phyloP scores from a whole-genome alignment of 2,329 filamentous ascomycete species.

The Plectosphaerella sp. region DNA sequence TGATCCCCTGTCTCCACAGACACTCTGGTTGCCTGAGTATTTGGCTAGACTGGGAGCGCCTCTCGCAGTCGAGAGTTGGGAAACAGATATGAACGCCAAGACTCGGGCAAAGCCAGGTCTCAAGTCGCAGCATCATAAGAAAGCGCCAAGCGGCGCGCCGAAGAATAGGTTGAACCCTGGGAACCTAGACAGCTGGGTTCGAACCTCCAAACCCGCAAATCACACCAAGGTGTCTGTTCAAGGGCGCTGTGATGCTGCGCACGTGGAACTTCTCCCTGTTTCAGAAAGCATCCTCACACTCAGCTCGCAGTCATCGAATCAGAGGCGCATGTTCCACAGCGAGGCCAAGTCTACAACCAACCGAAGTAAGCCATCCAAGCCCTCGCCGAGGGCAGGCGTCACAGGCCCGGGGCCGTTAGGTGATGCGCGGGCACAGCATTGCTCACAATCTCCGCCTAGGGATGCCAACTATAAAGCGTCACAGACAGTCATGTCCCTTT shows the following conservation, averaged over 20 bases:
- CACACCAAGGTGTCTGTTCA: no score
- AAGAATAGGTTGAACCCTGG: no score
- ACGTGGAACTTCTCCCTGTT: no score
- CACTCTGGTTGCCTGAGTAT: constrained; percentile 33
- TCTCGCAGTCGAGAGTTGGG: constrained; percentile 13
- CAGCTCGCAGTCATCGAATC: no score
- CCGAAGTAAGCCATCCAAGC: constrained; percentile 25
- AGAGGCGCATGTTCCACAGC: no score
- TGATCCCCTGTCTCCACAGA: constrained; percentile 60
- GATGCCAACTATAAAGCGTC: constrained; percentile 16
- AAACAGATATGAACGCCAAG: constrained; percentile 22
- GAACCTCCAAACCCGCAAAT: no score
- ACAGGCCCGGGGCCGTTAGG: constrained; percentile 15
- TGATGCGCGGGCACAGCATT: constrained; percentile 32
- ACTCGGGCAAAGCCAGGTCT: no score
- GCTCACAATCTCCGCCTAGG: constrained; percentile 40
- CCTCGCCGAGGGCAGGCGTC: constrained; percentile 15
- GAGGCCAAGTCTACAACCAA: not conserved
- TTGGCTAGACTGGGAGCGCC: constrained; percentile 15
- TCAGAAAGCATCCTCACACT: no score
- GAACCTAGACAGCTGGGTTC: no score
- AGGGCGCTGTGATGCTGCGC: no score
- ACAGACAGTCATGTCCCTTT: constrained; percentile 40
- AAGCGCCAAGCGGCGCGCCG: no score
- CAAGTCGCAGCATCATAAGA: no score